A percentile compares a stretch with the other conserved stretches of the same genome.
phyloP scores from a whole-genome alignment of 2,329 filamentous ascomycete species.

The Zasmidium angulare region DNA sequence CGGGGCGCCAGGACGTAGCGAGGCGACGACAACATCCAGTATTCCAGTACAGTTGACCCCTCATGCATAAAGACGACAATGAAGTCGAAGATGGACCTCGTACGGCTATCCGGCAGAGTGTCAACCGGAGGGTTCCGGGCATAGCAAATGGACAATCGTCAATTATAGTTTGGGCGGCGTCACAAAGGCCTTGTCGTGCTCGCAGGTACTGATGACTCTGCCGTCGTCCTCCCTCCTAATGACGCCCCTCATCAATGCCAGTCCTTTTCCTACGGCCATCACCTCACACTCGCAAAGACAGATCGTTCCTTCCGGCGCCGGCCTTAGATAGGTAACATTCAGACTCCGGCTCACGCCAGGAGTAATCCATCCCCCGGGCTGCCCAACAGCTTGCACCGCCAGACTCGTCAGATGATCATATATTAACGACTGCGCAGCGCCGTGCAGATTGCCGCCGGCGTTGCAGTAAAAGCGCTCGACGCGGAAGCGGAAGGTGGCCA shows the following conservation, averaged over 20 bases:
- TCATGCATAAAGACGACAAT: too few relatives aligned
- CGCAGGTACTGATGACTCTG: slow-evolving; percentile 35
- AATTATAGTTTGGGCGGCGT: background rate
- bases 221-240: slow-evolving; percentile 41
- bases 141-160: background rate
- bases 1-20: too few relatives aligned
- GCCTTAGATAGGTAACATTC: slow-evolving; percentile 48
- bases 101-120: too few relatives aligned
- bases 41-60: too few relatives aligned
- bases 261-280: slow-evolving; percentile 44
- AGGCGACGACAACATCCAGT: too few relatives aligned
- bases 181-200: slow-evolving; percentile 37
- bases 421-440: slow-evolving; percentile 54
- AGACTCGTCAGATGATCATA: slow-evolving; percentile 53
- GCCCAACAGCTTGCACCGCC: slow-evolving; percentile 28
- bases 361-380: slow-evolving; percentile 43
- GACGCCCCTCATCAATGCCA: slow-evolving; percentile 41
- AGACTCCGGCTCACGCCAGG: slow-evolving; percentile 44
- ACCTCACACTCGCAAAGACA: slow-evolving; percentile 46
- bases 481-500: slow-evolving; percentile 45
- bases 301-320: slow-evolving; percentile 41
- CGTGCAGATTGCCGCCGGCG: slow-evolving; percentile 51
- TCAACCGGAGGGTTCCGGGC: too few relatives aligned
- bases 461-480: slow-evolving; percentile 50
- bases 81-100: too few relatives aligned